phyloP scores from a whole-genome alignment of 306 rosid species.

The Cicer yamashitae region DNA sequence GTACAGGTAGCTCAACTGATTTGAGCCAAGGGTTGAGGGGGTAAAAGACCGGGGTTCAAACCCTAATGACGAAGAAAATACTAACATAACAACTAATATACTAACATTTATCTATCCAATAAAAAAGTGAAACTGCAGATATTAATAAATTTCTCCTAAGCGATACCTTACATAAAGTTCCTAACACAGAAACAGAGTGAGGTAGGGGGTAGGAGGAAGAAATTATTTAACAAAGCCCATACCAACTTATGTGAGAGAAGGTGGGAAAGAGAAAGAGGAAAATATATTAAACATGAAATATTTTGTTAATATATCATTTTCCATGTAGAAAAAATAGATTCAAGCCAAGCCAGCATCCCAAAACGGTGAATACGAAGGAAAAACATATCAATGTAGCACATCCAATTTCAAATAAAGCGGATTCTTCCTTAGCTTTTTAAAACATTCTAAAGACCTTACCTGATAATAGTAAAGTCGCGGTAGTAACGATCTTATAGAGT shows the following conservation, averaged over 20 bases:
- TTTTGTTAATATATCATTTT: too few relatives aligned
- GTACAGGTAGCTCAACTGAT: too few relatives aligned
- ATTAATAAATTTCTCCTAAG: neutral
- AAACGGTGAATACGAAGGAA: neutral
- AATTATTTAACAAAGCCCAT: constrained; percentile 20
- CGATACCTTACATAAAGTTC: neutral
- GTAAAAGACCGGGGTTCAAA: too few relatives aligned
- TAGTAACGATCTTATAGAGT: constrained; percentile 71
- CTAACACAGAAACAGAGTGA: neutral
- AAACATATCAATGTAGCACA: constrained; percentile 20
- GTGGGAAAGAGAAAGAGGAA: neutral
- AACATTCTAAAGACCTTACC: constrained; percentile 50
- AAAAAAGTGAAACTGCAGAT: neutral
- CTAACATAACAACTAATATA: too few relatives aligned
- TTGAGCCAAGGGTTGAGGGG: too few relatives aligned
- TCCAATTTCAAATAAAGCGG: constrained; percentile 26
- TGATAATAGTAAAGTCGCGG: constrained; percentile 79
- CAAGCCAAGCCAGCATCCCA: constrained; percentile 4
- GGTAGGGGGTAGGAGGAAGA: too few relatives aligned
- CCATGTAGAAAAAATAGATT: neutral
- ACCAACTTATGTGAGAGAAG: constrained; percentile 1
- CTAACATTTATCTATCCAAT: too few relatives aligned
- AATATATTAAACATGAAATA: constrained; percentile 15
- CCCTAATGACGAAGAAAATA: too few relatives aligned
- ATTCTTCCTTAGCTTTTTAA: neutral